Evolutionary conservation across 2,329 filamentous ascomycete species (phyloP), one percentile per base, ranked within the genome.

Genomic region (Tolypocladium inflatum): DNA sequence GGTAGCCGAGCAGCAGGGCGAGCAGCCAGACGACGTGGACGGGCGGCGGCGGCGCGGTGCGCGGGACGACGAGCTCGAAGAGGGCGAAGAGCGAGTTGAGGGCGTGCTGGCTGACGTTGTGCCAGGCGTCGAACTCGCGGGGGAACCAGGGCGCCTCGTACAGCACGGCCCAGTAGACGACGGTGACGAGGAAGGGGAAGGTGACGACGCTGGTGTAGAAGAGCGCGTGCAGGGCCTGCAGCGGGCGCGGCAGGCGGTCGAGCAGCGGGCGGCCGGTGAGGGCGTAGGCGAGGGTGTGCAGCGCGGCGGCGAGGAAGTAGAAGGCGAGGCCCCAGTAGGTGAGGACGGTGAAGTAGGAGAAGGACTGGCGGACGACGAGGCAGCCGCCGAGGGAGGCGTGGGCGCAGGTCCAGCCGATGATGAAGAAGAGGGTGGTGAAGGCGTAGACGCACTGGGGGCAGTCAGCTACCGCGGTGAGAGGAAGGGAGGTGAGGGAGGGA

Each of bases 291-390:
- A 83, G 74, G 7, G 88, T 91, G 75, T 95, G 90, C 21, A 83
- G 61, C 21, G 87, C 78, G 1, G 87, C 79, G 66, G 86, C 75
- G 58, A 85, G 77, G 69, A 87, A 87, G 78, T 95, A 96, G 74
- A 92, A 93, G 30, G 82, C 85, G 41, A 93, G 74, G 2, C 89
- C 89, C 89, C 89, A 94, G 78, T 87, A 94, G 11, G 88, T 90
- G 59, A 94, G 76, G 66, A 86, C 78, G 35, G 91, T 95, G 76
- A 96, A 95, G 78, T 84, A 95, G 65, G 86, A 90, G 76, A 95
- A 94, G 52, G 80, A 80, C 52, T 77, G 72, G 56, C 77, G 74
- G 33, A 82, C 80, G 1, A 66, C 67, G 39, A 67, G 62, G 67
- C 78, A 80, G 54, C 79, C 75, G 60, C 74, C 75, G 13, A 67